Base-by-base conservation (phyloP, 352 stramenopile genomes). In the Halophytophthora batemanensis region DNA sequence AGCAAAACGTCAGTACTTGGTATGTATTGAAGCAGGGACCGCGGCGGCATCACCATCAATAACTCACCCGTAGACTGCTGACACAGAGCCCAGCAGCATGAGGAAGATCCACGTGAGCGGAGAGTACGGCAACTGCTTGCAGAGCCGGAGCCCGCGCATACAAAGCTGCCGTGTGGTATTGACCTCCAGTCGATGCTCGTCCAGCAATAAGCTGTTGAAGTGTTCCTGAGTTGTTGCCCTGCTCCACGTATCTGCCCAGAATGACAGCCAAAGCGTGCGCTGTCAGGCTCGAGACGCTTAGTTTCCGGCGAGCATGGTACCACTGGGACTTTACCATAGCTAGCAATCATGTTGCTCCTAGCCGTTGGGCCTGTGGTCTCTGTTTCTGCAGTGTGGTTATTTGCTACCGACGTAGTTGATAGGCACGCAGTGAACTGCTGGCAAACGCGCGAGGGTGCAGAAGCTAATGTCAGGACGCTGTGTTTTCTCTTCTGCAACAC, bases 71-170 rank as follows among this genome's bases (percentile, higher is more conserved):
- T 87, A 87, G 10, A 81, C 48, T 21, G 83, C 83, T 12, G 77
- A 72, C 49, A 88, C 54, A 3, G 59, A 62, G 2, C 83, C 83
- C 15, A 94, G 56, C 1, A 89, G 62, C 17, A 76, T 61, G 29
- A 94, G 55, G 31, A 86, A 94, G 25, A 91, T 59, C 83, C 83
- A 94, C 38, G 79, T 94, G 47, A 92, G 83, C 0, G 81, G 83
- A 38, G 83, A 94, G 52, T 92, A 86, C 33, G 83, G 83, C 8
- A 94, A 52, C 39, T 87, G 85, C 46, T 89, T 88, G 67, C 77
- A 94, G 19, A 91, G 47, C 28, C 69, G 63, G 35, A 91, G 78
- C 45, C 72, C 83, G 10, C 69, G 66, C 33, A 88, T 61, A 39
- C 78, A 90, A 8, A 91, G 71, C 49, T 91, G 78, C 11, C 78